phyloP scores from a whole-genome alignment of 2,329 filamentous ascomycete genomes.

The Ceratocystiopsis brevicomis region DNA sequence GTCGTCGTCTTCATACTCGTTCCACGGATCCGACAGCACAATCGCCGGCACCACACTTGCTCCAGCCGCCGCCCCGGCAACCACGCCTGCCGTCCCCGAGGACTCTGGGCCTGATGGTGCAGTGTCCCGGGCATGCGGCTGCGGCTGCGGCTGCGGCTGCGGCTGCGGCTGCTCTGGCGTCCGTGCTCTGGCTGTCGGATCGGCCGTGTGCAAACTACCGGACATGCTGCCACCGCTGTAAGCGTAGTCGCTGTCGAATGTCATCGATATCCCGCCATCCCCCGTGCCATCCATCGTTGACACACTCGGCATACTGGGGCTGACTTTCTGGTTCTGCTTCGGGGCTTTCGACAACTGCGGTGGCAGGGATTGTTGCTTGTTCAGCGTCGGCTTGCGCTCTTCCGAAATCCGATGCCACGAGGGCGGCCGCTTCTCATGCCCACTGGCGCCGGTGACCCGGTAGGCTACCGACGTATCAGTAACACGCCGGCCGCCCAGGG shows the following conservation, averaged over 20 bases:
- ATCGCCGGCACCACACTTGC: conserved; percentile 30
- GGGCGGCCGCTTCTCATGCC: background rate
- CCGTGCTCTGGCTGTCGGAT: background rate
- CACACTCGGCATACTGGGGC: too few species aligned
- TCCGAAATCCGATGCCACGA: conserved; percentile 9
- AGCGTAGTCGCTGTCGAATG: conserved; percentile 46
- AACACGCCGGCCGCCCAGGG: background rate
- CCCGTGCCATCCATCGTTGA: too few species aligned
- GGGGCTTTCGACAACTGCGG: background rate
- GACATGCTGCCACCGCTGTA: conserved; percentile 8
- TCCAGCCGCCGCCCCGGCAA: background rate
- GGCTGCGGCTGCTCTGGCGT: background rate
- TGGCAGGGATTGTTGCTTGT: background rate
- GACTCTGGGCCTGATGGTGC: too few species aligned
- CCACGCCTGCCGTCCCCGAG: too few species aligned
- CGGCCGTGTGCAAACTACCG: too few species aligned
- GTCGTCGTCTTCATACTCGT: conserved; percentile 38
- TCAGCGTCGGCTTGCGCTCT: conserved; percentile 13
- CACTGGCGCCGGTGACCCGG: background rate
- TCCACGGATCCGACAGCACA: conserved; percentile 46
- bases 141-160: background rate
- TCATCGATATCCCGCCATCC: conserved; percentile 41
- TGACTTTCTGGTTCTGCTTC: too few species aligned
- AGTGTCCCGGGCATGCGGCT: background rate
- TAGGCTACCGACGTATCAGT: conserved; percentile 5